These are phyloP conservation scores for Tetrahymena malaccensis DNA, from an alignment of 73 alveolate species.

Conservation along the genomic window DNA sequence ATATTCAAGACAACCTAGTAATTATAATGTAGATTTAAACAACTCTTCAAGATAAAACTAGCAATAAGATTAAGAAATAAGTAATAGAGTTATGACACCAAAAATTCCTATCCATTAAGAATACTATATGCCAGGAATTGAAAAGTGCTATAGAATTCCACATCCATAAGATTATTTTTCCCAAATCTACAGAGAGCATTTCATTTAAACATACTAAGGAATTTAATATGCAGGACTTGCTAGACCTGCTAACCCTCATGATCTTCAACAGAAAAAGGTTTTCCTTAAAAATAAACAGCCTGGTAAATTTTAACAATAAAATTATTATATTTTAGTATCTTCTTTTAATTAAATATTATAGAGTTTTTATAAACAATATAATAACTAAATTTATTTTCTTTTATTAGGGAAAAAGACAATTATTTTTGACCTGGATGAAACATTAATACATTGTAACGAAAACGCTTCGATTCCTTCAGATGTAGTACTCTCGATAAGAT, in stretches of 20 bases:
- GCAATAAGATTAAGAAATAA: background rate
- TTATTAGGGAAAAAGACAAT: constrained; percentile 18
- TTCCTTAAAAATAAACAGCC: background rate
- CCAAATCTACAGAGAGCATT: background rate
- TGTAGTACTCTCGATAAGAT: constrained; percentile 3
- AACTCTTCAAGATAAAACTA: background rate
- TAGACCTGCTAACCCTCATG: background rate
- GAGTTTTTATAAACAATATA: too few species aligned
- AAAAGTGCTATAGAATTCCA: background rate
- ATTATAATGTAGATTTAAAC: background rate
- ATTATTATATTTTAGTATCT: too few species aligned
- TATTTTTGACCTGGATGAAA: constrained; percentile 36
- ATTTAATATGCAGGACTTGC: background rate
- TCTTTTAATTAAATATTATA: too few species aligned
- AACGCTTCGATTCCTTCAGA: constrained; percentile 4
- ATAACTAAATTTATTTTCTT: background rate
- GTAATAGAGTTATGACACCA: background rate
- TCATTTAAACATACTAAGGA: background rate
- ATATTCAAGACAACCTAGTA: background rate
- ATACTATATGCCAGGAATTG: background rate
- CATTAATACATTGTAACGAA: constrained; percentile 39
- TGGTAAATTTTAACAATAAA: background rate
- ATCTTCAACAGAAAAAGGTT: background rate
- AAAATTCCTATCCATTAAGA: background rate
- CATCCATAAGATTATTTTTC: background rate